Percentiles rank a stretch among this genome's conserved stretches.
These are phyloP conservation scores for Trichoderma sp. DNA, from an alignment of 2,329 filamentous ascomycete species.

Conservation along the genomic window DNA sequence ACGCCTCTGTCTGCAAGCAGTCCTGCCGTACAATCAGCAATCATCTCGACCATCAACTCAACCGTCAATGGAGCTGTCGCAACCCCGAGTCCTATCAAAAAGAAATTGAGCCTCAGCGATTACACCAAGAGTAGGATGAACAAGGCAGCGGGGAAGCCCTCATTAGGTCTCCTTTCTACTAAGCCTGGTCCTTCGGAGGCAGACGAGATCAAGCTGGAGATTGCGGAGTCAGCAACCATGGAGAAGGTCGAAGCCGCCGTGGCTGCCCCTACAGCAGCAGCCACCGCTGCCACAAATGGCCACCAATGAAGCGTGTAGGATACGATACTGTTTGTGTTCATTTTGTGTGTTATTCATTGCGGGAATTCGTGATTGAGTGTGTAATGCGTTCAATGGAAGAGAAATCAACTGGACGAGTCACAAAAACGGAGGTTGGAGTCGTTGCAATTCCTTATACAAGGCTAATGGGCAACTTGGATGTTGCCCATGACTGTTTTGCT, in stretches of 20 bases:
- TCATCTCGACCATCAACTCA: slow-evolving; percentile 42
- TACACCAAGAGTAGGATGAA: slow-evolving; percentile 59
- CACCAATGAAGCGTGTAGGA: slow-evolving; percentile 27
- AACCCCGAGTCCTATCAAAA: slow-evolving; percentile 60
- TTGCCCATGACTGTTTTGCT: neutral
- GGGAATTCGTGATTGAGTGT: slow-evolving; percentile 16
- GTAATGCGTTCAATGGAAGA: slow-evolving; percentile 20
- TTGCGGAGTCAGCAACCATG: slow-evolving; percentile 31
- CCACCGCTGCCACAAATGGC: slow-evolving; percentile 29
- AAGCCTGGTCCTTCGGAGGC: slow-evolving; percentile 37
- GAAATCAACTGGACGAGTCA: slow-evolving; percentile 24
- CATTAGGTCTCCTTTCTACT: slow-evolving; percentile 26
- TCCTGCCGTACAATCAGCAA: slow-evolving; percentile 49
- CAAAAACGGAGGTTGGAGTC: slow-evolving; percentile 31
- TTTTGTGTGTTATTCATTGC: neutral
- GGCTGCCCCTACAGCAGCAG: slow-evolving; percentile 23
- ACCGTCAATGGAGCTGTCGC: slow-evolving; percentile 43
- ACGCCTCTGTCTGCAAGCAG: slow-evolving; percentile 48
- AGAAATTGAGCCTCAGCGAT: slow-evolving; percentile 65
- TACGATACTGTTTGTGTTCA: slow-evolving; percentile 27
- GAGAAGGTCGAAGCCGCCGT: slow-evolving; percentile 31
- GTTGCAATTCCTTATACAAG: slow-evolving; percentile 18
- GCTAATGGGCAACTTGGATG: slow-evolving; percentile 1
- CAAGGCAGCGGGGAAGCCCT: slow-evolving; percentile 46
- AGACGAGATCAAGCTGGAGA: slow-evolving; percentile 38